Percentiles rank a stretch among this genome's conserved stretches.
Evolutionary conservation across 257 asterid species (phyloP).

Genomic region (Penstemon newberryi): DNA sequence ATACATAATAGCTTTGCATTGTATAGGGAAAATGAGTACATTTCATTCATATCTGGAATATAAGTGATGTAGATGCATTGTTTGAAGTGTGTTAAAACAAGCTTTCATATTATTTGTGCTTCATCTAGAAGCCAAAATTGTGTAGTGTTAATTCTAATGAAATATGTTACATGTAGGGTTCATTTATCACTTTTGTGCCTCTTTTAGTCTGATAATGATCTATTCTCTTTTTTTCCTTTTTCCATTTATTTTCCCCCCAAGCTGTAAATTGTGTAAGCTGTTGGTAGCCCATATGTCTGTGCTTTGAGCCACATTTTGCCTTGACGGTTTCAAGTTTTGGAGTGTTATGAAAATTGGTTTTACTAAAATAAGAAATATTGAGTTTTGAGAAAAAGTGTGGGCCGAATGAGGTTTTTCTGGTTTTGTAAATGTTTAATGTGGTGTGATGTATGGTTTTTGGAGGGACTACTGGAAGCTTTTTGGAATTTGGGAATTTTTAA

Average conservation of each 20-base stretch:
- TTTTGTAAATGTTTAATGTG: too few relatives aligned
- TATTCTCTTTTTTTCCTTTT: background rate
- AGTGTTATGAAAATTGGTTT: too few relatives aligned
- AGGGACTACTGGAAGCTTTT: too few relatives aligned
- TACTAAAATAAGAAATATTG: too few relatives aligned
- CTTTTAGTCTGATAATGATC: constrained; percentile 5
- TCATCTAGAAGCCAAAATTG: constrained; percentile 19
- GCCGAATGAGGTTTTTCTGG: too few relatives aligned
- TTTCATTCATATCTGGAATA: background rate
- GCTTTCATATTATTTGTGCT: constrained; percentile 15
- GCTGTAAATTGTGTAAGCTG: too few relatives aligned
- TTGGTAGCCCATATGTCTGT: too few relatives aligned
- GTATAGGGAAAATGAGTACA: constrained; percentile 23
- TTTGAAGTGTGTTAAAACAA: constrained; percentile 17
- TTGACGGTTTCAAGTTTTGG: too few relatives aligned
- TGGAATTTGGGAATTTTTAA: too few relatives aligned
- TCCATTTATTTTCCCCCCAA: background rate
- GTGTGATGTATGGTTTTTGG: too few relatives aligned
- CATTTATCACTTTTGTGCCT: background rate
- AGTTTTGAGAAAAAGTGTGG: too few relatives aligned
- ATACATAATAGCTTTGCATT: constrained; percentile 14
- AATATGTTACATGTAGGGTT: background rate
- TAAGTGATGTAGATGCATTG: constrained; percentile 1
- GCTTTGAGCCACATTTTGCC: too few relatives aligned
- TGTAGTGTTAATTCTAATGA: background rate